phyloP scores from a whole-genome alignment of 73 alveolate species.

The Symbiodinium natans region DNA sequence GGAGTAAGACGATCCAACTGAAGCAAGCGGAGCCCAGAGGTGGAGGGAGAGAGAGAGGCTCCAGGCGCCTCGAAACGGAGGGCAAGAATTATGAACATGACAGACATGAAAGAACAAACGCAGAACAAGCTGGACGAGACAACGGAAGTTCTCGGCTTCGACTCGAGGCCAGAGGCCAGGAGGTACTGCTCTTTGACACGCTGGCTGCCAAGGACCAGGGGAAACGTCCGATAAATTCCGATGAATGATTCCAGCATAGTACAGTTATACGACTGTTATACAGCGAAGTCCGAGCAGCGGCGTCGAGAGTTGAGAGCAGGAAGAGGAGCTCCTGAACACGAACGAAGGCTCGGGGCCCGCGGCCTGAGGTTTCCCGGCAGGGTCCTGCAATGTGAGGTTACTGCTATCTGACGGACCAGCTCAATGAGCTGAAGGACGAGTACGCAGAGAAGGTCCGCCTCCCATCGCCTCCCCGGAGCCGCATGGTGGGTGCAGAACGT shows the following conservation, averaged over 20 bases:
- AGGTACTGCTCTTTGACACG: constrained; percentile 64
- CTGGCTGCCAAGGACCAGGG: constrained; percentile 63
- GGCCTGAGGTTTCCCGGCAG: too few relatives aligned
- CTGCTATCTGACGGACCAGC: constrained; percentile 75
- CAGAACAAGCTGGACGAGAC: too few relatives aligned
- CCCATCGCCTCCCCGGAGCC: too few relatives aligned
- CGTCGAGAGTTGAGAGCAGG: too few relatives aligned
- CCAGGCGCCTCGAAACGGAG: not conserved
- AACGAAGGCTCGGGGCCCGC: constrained; percentile 33
- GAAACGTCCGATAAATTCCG: not conserved
- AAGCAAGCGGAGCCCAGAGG: not conserved
- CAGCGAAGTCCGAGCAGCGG: too few relatives aligned
- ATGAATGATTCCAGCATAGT: too few relatives aligned
- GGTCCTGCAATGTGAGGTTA: constrained; percentile 5
- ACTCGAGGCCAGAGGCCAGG: constrained; percentile 49
- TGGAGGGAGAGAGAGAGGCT: not conserved
- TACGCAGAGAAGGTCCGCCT: not conserved
- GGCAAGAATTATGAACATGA: not conserved
- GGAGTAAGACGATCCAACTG: too few relatives aligned
- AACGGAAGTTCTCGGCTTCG: not conserved
- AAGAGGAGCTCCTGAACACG: constrained; percentile 69
- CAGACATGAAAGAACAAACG: not conserved
- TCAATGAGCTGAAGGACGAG: constrained; percentile 38
- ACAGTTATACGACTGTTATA: too few relatives aligned
- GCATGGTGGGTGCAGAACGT: not conserved